phyloP scores from a whole-genome alignment of 176 grass and related monocot genomes.

The Zoysia pacifica region DNA sequence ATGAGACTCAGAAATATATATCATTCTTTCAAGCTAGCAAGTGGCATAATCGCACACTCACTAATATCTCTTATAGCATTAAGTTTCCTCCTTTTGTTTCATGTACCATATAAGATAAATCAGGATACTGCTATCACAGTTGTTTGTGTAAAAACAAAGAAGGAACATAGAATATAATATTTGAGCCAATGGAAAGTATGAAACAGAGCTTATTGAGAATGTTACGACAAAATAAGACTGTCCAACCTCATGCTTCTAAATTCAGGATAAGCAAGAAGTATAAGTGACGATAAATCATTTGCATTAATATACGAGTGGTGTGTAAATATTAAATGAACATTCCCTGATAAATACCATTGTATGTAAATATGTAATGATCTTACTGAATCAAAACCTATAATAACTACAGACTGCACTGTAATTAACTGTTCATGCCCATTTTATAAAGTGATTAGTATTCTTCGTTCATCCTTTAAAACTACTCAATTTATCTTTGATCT shows the following conservation, averaged over 20 bases:
- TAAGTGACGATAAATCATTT: no score
- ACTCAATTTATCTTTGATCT: no score
- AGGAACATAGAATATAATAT: background rate
- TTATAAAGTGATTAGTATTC: no score
- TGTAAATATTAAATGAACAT: no score
- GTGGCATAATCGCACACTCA: background rate
- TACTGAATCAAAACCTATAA: background rate
- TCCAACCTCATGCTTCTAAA: background rate
- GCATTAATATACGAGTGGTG: no score
- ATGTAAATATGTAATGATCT: background rate
- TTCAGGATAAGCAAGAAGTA: no score
- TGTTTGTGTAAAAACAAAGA: background rate
- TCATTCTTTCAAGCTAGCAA: constrained; percentile 23
- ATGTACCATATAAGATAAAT: background rate
- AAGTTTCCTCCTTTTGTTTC: constrained; percentile 10
- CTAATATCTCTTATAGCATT: background rate
- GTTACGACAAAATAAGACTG: background rate
- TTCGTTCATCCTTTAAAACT: no score
- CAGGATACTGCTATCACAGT: background rate
- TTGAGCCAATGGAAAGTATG: background rate
- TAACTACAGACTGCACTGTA: background rate
- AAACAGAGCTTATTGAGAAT: background rate
- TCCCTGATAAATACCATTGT: no score
- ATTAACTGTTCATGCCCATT: background rate
- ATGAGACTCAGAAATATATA: background rate